Evolutionary conservation across 192 early-diverging fungal genomes (phyloP).

Genomic region (Mortierella hygrophila): DNA sequence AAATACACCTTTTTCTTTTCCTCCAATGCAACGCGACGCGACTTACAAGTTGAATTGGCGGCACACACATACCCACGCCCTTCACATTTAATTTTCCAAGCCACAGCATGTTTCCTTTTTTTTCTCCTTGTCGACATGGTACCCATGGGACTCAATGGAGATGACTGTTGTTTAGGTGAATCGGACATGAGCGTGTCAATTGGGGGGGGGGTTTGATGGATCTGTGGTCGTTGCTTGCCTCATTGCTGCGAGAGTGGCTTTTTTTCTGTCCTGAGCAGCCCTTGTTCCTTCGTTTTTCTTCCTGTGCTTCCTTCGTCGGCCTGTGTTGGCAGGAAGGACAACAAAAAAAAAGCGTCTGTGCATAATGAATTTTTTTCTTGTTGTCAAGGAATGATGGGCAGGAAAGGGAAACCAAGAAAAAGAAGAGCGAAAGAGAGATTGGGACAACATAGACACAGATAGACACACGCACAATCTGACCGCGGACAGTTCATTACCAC

Average conservation of each 20-base stretch:
- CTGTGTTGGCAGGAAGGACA: not conserved
- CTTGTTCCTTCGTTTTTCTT: not conserved
- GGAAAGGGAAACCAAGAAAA: not conserved
- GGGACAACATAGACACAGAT: no score
- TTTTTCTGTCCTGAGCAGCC: not conserved
- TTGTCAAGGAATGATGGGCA: not conserved
- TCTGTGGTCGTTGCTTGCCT: not conserved
- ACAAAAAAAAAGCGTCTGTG: not conserved
- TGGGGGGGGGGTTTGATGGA: constrained; percentile 2
- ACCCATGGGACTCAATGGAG: not conserved
- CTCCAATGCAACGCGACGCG: no score
- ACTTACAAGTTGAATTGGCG: not conserved
- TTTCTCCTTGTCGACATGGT: not conserved
- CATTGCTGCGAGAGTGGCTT: not conserved
- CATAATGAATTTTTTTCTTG: not conserved
- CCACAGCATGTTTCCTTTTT: not conserved
- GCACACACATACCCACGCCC: not conserved
- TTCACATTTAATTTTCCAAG: not conserved
- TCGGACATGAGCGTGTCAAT: not conserved
- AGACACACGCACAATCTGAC: no score
- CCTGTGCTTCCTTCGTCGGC: no score
- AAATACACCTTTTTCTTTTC: no score
- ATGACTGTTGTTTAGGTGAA: not conserved
- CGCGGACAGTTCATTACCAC: no score
- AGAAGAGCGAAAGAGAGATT: not conserved